These are phyloP conservation scores for Seiridium cupressi DNA, from an alignment of 2,329 filamentous ascomycete species.

Conservation along the genomic window DNA sequence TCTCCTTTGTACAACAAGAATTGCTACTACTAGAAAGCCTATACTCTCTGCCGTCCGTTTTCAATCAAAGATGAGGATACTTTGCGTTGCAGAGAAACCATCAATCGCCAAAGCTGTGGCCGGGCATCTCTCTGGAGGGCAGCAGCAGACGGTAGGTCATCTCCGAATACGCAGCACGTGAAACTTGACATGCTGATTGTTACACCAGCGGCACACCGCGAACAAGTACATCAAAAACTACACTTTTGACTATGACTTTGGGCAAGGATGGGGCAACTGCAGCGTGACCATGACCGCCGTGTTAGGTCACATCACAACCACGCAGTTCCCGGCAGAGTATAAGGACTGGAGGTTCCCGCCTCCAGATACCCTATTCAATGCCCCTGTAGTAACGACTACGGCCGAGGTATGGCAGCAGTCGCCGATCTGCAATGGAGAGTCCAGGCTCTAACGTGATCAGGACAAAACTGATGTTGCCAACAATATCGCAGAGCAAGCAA, in stretches of 20 bases:
- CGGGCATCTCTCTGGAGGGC: slow-evolving; percentile 79
- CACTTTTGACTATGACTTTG: slow-evolving; percentile 86
- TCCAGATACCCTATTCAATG: slow-evolving; percentile 77
- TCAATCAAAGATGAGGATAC: slow-evolving; percentile 43
- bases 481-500: slow-evolving; percentile 81
- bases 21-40: neutral
- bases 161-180: too few relatives aligned
- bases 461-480: slow-evolving; percentile 78
- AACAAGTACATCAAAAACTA: slow-evolving; percentile 91
- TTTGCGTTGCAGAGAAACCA: slow-evolving; percentile 52
- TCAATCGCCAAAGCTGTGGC: slow-evolving; percentile 67
- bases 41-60: slow-evolving; percentile 8
- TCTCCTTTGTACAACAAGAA: neutral
- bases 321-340: slow-evolving; percentile 73
- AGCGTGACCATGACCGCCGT: slow-evolving; percentile 93
- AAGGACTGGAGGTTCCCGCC: slow-evolving; percentile 80
- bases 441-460: slow-evolving; percentile 33
- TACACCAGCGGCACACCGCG: slow-evolving; percentile 61
- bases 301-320: slow-evolving; percentile 78
- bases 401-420: slow-evolving; percentile 52
- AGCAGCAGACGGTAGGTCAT: neutral
- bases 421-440: neutral
- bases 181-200: slow-evolving; percentile 9
- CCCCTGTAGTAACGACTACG: slow-evolving; percentile 68
- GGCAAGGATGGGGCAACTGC: slow-evolving; percentile 74